Evolutionary conservation across 345 rosid genomes (phyloP), one percentile per base, ranked within the genome.

Genomic region (Clarkia xantiana): DNA sequence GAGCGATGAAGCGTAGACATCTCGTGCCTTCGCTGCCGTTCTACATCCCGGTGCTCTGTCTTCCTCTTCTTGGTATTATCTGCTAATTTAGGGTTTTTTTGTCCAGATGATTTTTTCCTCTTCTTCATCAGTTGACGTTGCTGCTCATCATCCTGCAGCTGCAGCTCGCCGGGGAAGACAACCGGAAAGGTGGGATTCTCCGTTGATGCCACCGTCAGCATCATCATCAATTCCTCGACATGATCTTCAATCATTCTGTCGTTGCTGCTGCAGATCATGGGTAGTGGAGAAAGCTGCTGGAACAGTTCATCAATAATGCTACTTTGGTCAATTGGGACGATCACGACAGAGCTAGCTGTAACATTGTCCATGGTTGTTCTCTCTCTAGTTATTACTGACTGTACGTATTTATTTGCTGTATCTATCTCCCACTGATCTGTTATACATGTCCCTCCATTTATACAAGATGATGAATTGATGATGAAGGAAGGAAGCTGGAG

Each of bases 1-100:
- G 68, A 50, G 1, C 61, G 42, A 44, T 63, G 56, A 23, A 65
- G 74, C 23, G 60, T 12, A n/a, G 71, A 59, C 76, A 70, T 73
- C 45, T 70, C 78, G 58, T 73, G 76, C 44, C 78, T 65, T 44
- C 78, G 61, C 43, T 62, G 71, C 54, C 68, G 38, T 50, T 73
- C 76, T 25, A 63, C 48, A 9, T 73, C 72, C 59, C 72, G 58
- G 42, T 66, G 79, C 15, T 49, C 18, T 34, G 63, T 46, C 46
- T 68, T 70, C 60, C 51, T 70, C 53, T 44, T 66, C 49, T 62
- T 61, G 13, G 8, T 8, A 10, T 48, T 14, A 7, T 60, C 50
- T 10, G 10, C 25, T 25, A 13, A 7, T 14, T 34, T 50, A 22
- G 42, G n/a, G n/a, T n/a, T n/a, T n/a, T n/a, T n/a, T n/a, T n/a